These are phyloP conservation scores for Phenoliferia sp. DNA, from an alignment of 1,284 basidiomycete species.

Conservation along the genomic window DNA sequence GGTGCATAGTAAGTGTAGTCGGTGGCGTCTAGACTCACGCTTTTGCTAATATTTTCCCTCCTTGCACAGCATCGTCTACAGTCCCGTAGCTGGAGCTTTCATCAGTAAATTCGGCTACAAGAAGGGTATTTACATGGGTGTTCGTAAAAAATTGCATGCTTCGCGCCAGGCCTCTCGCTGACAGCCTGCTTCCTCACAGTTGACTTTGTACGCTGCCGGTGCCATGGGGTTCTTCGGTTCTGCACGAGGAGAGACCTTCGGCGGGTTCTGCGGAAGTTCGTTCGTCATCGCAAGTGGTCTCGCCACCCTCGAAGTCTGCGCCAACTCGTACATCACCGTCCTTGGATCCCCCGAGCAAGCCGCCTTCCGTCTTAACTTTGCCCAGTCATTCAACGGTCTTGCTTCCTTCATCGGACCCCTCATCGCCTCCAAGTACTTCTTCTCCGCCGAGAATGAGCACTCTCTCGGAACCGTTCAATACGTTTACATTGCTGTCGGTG, in stretches of 20 bases:
- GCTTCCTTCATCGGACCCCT: conserved; percentile 73
- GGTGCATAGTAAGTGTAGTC: no score
- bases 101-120: conserved; percentile 48
- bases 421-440: conserved; percentile 51
- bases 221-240: no score
- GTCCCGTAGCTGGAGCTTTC: conserved; percentile 44
- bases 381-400: conserved; percentile 75
- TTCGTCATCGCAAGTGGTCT: conserved; percentile 61
- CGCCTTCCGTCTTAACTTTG: conserved; percentile 71
- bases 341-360: conserved; percentile 64
- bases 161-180: no score
- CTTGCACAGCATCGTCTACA: conserved; percentile 35
- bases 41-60: conserved; percentile 54
- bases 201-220: no score
- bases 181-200: no score
- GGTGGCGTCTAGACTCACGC: conserved; percentile 57
- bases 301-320: conserved; percentile 58
- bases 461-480: conserved; percentile 68
- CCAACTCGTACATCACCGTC: conserved; percentile 63
- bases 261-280: no score
- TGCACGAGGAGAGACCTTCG: no score
- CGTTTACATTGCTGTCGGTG: conserved; percentile 61
- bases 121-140: conserved; percentile 52
- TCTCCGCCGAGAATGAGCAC: conserved; percentile 59
- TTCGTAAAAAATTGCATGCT: no score